Base-by-base conservation (phyloP, 1,284 basidiomycete genomes). In the Agroathelia rolfsii region DNA sequence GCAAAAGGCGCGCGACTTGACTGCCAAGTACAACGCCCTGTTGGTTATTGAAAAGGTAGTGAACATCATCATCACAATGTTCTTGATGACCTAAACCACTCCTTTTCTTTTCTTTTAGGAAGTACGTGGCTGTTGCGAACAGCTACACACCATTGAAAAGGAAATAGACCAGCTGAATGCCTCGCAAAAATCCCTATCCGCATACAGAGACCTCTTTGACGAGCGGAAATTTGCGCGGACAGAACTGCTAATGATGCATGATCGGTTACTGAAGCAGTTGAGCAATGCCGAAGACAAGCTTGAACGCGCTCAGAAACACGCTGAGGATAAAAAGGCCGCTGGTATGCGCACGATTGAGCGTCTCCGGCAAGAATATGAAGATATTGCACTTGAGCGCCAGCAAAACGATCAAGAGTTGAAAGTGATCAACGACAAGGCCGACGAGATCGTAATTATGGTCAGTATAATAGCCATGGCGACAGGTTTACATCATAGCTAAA, bases 371-470 rank as follows among this genome's bases (percentile, higher is more conserved):
- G 81, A 88, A 56, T 88, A 80, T 49, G 74, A 82, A 24, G 62
- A 78, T 41, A 84, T 86, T 80, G 69, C 67, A 11, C 46, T 72
- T 11, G 82, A 84, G 46, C 62, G 82, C 28, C 61, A 73, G 30
- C 77, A 84, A 35, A 85, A 84, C 37, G 82, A 86, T 43, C 72
- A 70, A 37, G 69, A 80, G 32, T 69, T 84, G 2, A 80, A 85
- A 41, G 76, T 82, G 47, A 57, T 81, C 20, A 67, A 78, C n/a
- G 61, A 57, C 31, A 72, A 83, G 40, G 78, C 76, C 2, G 69
- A 73, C 34, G 68, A 66, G 21, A 59, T 75, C 18, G 78, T 84
- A 45, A 56, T 62, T 26, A 72, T 76, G 66, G 81, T 78, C 22
- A 23, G 47, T 35, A 28, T 24, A n/a, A n/a, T n/a, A n/a, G n/a